Conservation (phyloP, 345 rosid species). For the Murraya koenigii region DNA sequence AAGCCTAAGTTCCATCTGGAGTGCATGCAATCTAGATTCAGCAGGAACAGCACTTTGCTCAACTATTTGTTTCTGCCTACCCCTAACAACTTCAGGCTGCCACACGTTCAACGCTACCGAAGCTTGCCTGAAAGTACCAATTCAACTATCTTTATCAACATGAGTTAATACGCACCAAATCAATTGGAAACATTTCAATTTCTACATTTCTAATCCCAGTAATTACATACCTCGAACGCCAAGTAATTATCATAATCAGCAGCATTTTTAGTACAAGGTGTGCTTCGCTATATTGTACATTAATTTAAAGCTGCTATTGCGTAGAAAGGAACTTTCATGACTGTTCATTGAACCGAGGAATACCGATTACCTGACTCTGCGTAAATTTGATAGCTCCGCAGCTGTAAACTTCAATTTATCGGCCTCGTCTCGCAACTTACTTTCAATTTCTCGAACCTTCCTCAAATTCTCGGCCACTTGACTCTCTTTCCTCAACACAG, state of each 20-base stretch:
- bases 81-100: slow-evolving; percentile 77
- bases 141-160: neutral
- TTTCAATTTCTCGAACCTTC: slow-evolving; percentile 54
- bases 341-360: no score
- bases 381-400: slow-evolving; percentile 48
- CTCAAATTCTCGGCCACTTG: slow-evolving; percentile 46
- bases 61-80: slow-evolving; percentile 69
- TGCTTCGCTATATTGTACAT: neutral
- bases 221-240: neutral
- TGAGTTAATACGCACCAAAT: neutral
- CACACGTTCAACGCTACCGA: slow-evolving; percentile 90
- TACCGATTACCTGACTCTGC: slow-evolving; percentile 54
- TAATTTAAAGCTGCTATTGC: neutral
- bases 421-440: slow-evolving; percentile 41
- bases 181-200: neutral
- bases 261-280: neutral
- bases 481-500: slow-evolving; percentile 72
- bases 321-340: neutral
- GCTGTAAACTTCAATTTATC: slow-evolving; percentile 41
- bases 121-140: slow-evolving; percentile 67
- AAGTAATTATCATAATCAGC: neutral
- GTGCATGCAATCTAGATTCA: slow-evolving; percentile 45
- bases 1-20: slow-evolving; percentile 84
- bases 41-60: slow-evolving; percentile 76
- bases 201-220: neutral